phyloP scores from a whole-genome alignment of 176 grass and related monocot species.

The Avena sativa region DNA sequence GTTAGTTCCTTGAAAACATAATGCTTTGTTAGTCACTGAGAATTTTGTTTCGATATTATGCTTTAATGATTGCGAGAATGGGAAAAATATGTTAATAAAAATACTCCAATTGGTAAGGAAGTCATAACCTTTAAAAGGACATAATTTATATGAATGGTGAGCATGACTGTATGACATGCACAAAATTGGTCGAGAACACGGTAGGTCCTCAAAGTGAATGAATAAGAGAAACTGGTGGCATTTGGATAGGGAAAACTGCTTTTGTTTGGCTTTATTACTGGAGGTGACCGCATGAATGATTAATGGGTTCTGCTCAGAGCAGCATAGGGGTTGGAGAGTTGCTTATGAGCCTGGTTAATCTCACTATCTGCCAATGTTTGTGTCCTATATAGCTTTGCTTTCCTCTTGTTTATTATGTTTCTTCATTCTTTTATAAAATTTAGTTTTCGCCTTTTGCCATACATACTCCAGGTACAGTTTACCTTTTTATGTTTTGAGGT shows the following conservation, averaged over 20 bases:
- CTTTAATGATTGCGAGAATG: not conserved
- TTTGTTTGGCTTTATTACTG: not conserved
- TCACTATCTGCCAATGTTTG: constrained; percentile 12
- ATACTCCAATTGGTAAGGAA: not conserved
- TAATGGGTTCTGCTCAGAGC: not conserved
- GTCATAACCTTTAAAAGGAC: constrained; percentile 6
- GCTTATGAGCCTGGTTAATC: not conserved
- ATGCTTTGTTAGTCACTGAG: not conserved
- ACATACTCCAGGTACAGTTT: not conserved
- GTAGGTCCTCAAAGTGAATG: not conserved
- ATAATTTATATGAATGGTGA: not conserved
- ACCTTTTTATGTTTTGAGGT: not conserved
- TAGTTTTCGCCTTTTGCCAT: not conserved
- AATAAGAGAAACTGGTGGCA: not conserved
- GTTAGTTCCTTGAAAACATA: not conserved
- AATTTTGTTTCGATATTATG: not conserved
- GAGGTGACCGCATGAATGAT: not conserved
- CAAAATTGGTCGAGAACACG: not conserved
- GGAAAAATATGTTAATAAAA: not conserved
- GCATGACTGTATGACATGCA: not conserved
- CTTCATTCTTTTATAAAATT: not conserved
- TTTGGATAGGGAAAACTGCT: not conserved
- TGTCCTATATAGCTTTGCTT: not conserved
- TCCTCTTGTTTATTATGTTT: not conserved
- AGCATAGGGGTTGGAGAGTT: not conserved